Evolutionary conservation across 179 eudicot genomes (phyloP), one percentile per base, ranked within the genome.

Genomic region (Amaranthus tricolor): DNA sequence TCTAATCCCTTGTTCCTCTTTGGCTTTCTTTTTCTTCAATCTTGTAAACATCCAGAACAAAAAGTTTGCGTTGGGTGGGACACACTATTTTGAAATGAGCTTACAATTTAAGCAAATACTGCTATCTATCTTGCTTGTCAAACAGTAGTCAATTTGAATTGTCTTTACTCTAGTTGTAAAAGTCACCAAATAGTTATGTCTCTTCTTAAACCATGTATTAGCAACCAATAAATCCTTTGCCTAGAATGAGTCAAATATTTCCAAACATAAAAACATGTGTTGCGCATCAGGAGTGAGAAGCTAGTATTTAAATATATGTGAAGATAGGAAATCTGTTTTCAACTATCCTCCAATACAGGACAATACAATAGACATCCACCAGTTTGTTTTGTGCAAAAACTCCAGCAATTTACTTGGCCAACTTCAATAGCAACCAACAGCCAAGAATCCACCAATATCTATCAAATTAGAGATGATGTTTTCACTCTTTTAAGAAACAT

Each of bases 401-500:
- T 70, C 67, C 45, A 74, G 31, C 47, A 43, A 9, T 61, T 71
- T 52, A 65, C 61, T 50, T 73, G 66, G 63, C 66, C 70, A 61
- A 54, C 60, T 50, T 52, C 52, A 44, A 49, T 56, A 57, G 68
- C 72, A 62, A 69, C 68, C 72, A 62, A 69, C 68, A 75, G 59
- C 66, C 67, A 54, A 72, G 53, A 73, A 47, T 61, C 70, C 68
- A 55, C 74, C 67, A 66, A 57, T 52, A 80, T 63, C 52, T 45
- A 47, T 72, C 63, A 57, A 70, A 24, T 54, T 56, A 71, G 51
- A 59, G 79, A 71, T 59, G 76, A 66, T 65, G 6, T 51, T 71
- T 61, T 73, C 70, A 71, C 69, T 59, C 77, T 72, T 72, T 72
- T 66, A 66, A 54, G 70, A 80, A 80, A 70, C 57, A 63, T 55